Conservation (phyloP, 139 green algal species). For the Asterochloris sp. region DNA sequence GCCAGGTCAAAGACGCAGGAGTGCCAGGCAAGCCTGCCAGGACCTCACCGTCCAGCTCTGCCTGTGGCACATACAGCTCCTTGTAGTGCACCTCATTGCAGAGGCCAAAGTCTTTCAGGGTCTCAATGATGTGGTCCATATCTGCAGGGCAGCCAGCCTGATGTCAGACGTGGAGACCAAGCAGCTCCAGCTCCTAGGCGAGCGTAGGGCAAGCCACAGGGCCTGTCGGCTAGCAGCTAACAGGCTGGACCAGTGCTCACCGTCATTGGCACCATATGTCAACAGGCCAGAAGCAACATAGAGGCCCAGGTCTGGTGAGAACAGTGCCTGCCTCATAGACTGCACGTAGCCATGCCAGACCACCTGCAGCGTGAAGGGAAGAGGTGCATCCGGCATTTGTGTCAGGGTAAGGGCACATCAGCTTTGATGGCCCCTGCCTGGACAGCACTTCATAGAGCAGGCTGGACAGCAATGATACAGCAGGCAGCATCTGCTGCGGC, state of each 20-base stretch:
- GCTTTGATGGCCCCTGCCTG: too few relatives aligned
- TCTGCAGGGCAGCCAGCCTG: slow-evolving; percentile 20
- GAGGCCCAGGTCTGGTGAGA: slow-evolving; percentile 30
- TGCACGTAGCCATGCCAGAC: slow-evolving; percentile 54
- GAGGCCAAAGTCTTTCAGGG: slow-evolving; percentile 30
- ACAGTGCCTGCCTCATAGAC: slow-evolving; percentile 37
- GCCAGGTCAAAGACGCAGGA: neutral
- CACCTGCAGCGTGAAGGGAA: slow-evolving; percentile 19
- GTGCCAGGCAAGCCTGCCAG: neutral
- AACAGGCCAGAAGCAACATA: slow-evolving; percentile 62
- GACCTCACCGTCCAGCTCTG: slow-evolving; percentile 27
- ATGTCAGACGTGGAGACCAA: neutral
- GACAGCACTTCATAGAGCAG: neutral
- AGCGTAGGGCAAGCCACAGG: neutral
- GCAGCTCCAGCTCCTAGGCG: neutral
- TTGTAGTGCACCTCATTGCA: slow-evolving; percentile 51
- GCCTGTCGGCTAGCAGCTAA: neutral
- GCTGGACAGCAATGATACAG: neutral
- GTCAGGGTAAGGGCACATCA: neutral
- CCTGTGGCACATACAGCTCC: slow-evolving; percentile 50
- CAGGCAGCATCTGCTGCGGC: neutral
- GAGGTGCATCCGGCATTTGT: neutral
- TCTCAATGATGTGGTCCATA: slow-evolving; percentile 40
- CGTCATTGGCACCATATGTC: slow-evolving; percentile 44
- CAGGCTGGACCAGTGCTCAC: slow-evolving; percentile 8